A percentile compares a stretch with the other conserved stretches of the same genome.
These are phyloP conservation scores for Nadsonia commutata DNA, from an alignment of 1,139 yeast species.

Conservation along the genomic window DNA sequence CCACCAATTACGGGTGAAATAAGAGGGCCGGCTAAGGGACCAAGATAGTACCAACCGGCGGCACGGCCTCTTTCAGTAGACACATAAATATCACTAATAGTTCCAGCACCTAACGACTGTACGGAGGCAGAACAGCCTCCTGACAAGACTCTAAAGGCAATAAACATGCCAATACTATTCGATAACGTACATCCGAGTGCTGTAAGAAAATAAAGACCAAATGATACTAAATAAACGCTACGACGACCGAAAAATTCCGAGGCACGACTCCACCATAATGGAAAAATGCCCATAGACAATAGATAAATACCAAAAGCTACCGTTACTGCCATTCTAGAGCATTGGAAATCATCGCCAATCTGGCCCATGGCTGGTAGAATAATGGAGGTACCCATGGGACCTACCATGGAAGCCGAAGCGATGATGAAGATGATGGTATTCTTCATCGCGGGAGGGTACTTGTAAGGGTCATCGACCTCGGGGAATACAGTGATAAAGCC, in stretches of 20 bases:
- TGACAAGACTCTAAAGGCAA: conserved; percentile 52
- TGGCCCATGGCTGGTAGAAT: conserved; percentile 65
- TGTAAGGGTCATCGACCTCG: conserved; percentile 61
- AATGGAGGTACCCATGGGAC: conserved; percentile 88
- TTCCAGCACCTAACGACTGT: conserved; percentile 84
- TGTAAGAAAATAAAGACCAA: conserved; percentile 46
- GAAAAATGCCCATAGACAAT: conserved; percentile 61
- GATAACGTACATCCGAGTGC: conserved; percentile 61
- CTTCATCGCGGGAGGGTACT: conserved; percentile 38
- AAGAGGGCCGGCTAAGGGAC: conserved; percentile 72
- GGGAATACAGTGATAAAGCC: conserved; percentile 37
- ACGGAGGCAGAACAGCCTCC: conserved; percentile 82
- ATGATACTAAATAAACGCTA: conserved; percentile 55
- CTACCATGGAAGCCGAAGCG: conserved; percentile 63
- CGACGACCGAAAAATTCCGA: conserved; percentile 62
- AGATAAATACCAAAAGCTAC: conserved; percentile 70
- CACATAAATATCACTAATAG: conserved; percentile 58
- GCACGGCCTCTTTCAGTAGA: conserved; percentile 64
- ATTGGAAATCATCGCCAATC: conserved; percentile 38
- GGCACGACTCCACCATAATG: conserved; percentile 80
- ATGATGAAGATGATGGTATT: conserved; percentile 44
- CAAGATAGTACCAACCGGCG: conserved; percentile 68
- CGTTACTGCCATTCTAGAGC: conserved; percentile 48
- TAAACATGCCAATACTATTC: conserved; percentile 45
- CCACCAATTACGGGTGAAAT: conserved; percentile 77